Conservation (phyloP, 2,329 filamentous ascomycete species). For the Anisogramma anomala region DNA sequence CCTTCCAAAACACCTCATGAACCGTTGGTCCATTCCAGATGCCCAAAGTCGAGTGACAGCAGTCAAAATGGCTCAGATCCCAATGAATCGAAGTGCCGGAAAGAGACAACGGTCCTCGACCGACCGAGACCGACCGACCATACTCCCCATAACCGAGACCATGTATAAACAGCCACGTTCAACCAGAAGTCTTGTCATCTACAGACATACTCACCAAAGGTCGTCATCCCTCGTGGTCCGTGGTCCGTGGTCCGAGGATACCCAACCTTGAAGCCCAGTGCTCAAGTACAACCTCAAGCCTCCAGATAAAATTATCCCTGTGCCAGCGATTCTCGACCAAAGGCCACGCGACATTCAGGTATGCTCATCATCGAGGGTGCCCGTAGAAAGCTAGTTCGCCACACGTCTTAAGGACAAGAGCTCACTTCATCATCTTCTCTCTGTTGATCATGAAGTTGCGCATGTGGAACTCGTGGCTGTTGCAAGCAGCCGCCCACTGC, state of each 20-base stretch:
- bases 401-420: not conserved
- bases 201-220: not conserved
- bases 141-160: not conserved
- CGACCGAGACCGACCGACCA: not conserved
- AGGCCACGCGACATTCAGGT: not conserved
- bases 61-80: not conserved
- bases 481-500: constrained; percentile 48
- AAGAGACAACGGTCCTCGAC: not conserved
- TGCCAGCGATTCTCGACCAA: not conserved
- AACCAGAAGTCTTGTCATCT: no score
- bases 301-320: no score
- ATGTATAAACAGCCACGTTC: not conserved
- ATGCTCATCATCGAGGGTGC: not conserved
- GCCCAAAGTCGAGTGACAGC: not conserved
- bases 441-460: constrained; percentile 43
- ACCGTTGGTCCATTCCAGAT: not conserved
- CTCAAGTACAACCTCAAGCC: no score
- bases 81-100: not conserved
- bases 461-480: constrained; percentile 48
- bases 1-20: not conserved
- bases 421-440: constrained; percentile 31
- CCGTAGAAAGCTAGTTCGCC: no score
- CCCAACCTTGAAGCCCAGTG: not conserved
- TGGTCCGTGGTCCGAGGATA: not conserved
- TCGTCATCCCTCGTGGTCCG: not conserved